Conservation (phyloP, 352 stramenopile genomes). For the Globisporangium apiculatum region DNA sequence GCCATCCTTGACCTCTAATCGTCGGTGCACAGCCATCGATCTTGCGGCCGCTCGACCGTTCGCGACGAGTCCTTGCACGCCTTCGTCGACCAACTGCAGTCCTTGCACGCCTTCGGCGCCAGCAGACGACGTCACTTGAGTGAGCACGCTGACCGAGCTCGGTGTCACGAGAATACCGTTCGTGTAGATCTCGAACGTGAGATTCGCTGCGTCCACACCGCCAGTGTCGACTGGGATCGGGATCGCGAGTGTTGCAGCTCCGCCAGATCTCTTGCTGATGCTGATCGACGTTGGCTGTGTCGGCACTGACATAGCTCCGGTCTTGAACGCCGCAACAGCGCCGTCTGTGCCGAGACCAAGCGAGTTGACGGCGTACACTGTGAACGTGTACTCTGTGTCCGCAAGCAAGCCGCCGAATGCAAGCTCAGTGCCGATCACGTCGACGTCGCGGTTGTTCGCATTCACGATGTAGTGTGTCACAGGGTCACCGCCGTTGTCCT, state of each 20-base stretch:
- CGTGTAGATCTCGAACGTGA: slow-evolving; percentile 36
- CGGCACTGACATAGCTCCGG: slow-evolving; percentile 18
- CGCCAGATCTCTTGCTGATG: slow-evolving; percentile 27
- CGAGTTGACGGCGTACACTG: slow-evolving; percentile 39
- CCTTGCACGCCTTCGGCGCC: not conserved
- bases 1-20: slow-evolving; percentile 1
- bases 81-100: not conserved
- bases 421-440: slow-evolving; percentile 4
- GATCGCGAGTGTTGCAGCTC: slow-evolving; percentile 26
- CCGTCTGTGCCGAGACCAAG: slow-evolving; percentile 32
- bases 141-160: slow-evolving; percentile 8
- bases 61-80: not conserved
- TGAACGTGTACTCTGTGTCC: slow-evolving; percentile 35
- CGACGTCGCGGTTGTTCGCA: slow-evolving; percentile 9
- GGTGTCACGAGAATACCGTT: slow-evolving; percentile 25
- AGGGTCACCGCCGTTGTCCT: slow-evolving; percentile 45
- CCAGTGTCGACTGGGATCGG: slow-evolving; percentile 32
- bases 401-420: slow-evolving; percentile 33
- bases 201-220: slow-evolving; percentile 16
- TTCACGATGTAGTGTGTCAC: slow-evolving; percentile 38
- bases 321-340: slow-evolving; percentile 17
- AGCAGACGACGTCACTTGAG: too few relatives aligned
- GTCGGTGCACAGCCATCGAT: not conserved
- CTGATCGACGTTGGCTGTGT: slow-evolving; percentile 18
- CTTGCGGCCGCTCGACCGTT: not conserved